Percentiles rank a stretch among this genome's conserved stretches.
Evolutionary conservation across 2,329 filamentous ascomycete genomes (phyloP).

Genomic region (Colletotrichum sp.): DNA sequence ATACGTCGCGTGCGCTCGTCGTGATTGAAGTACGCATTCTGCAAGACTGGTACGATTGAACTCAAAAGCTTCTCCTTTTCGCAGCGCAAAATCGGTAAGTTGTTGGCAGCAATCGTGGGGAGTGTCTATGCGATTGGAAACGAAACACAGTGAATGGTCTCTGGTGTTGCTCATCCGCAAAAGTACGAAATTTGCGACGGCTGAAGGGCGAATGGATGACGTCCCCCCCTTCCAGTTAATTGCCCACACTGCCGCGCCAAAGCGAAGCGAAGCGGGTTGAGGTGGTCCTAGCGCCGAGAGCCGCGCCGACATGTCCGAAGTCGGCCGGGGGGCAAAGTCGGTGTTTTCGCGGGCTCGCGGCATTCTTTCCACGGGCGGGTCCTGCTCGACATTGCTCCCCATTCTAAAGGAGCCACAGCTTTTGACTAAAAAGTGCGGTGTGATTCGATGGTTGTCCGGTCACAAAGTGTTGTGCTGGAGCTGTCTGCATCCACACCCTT

Average conservation of each 20-base stretch:
- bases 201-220: slow-evolving; percentile 5
- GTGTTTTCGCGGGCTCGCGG: slow-evolving; percentile 1
- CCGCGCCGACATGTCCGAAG: slow-evolving; percentile 14
- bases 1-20: slow-evolving; percentile 30
- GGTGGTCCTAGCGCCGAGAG: slow-evolving; percentile 9
- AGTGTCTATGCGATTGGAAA: background rate
- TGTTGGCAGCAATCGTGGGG: background rate
- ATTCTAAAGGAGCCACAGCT: background rate
- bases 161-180: background rate
- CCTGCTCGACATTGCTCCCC: background rate
- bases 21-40: slow-evolving; percentile 30
- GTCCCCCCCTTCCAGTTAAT: slow-evolving; percentile 4
- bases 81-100: background rate
- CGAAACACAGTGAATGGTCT: background rate
- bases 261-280: slow-evolving; percentile 10
- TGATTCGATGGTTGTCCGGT: slow-evolving; percentile 7
- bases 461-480: background rate
- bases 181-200: background rate
- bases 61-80: too few species aligned
- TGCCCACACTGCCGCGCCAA: slow-evolving; percentile 13
- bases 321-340: background rate
- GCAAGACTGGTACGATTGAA: background rate
- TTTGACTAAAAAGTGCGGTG: slow-evolving; percentile 16
- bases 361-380: slow-evolving; percentile 3
- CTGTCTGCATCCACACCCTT: background rate